phyloP scores from a whole-genome alignment of 495 filamentous ascomycete species.

The Schizothecium vesticola region DNA sequence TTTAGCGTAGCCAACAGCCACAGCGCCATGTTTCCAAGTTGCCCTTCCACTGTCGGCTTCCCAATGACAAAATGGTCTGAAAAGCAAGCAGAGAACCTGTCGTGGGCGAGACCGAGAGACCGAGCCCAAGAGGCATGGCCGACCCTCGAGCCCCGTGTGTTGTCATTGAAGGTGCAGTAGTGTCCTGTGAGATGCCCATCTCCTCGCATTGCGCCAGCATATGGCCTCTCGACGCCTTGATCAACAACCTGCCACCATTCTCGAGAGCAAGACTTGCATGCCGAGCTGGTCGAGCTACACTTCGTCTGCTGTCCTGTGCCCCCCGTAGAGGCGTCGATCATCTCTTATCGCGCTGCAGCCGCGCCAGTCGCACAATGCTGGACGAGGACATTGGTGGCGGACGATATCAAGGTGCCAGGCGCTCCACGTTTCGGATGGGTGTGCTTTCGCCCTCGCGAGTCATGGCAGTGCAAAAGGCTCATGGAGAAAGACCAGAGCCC shows the following conservation, averaged over 20 bases:
- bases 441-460: too few relatives aligned
- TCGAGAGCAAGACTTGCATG: neutral
- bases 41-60: neutral
- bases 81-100: neutral
- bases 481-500: too few relatives aligned
- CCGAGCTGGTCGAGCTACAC: neutral
- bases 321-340: neutral
- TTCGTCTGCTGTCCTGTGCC: neutral
- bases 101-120: neutral
- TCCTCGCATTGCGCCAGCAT: neutral
- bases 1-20: slow-evolving; percentile 1
- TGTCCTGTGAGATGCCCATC: neutral
- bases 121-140: neutral
- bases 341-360: slow-evolving; percentile 3
- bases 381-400: neutral
- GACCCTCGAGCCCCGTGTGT: neutral
- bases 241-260: neutral
- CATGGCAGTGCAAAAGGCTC: too few relatives aligned
- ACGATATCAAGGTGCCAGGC: neutral
- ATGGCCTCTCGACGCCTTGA: neutral
- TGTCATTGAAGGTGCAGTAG: neutral
- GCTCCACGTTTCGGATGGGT: neutral
- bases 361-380: neutral
- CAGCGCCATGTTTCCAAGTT: slow-evolving; percentile 3
- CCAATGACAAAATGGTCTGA: neutral